Base-by-base conservation (phyloP, 495 filamentous ascomycete genomes). In the Amorphotheca resinae region DNA sequence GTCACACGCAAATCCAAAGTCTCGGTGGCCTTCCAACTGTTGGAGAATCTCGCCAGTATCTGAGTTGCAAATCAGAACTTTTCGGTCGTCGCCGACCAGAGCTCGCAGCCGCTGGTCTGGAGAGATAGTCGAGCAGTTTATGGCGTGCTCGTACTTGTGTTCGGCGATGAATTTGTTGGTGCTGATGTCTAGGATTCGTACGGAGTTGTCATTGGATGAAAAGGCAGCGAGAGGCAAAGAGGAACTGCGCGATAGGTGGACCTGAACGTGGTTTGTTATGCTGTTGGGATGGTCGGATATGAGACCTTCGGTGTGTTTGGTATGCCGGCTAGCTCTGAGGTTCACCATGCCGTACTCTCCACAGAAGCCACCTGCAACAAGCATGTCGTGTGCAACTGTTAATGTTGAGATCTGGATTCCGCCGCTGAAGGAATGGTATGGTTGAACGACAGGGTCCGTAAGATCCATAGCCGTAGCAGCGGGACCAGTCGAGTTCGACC, bases 1-100 rank as follows among this genome's bases (percentile, higher is more conserved):
- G 50, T 81, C 87, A 51, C 83, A 89, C 2, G 88, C 84, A 48
- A 95, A 95, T 36, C 81, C 86, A 51, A 70, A 88, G 57, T 95
- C 87, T 17, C 66, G 70, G 55, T 95, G 89, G 3, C 79, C 79
- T 3, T 63, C 59, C 2, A 95, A 69, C 1, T 63, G 64, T 34
- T 67, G 58, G 3, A 72, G 46, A 17, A 69, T 50, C 46, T 73
- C 64, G 4, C 62, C 44, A 14, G 55, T 64, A 28, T 72, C 70
- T 15, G 69, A 61, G 11, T 70, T 62, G 33, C 64, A 62, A 48
- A 76, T 70, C 47, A 69, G 51, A 18, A 72, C 65, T 21, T 67
- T 57, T 28, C 52, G 41, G 25, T 55, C 57, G 44, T 73, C 68
- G 42, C 71, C 70, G 11, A 94, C 85, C 42, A 91, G 69, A 9